Percentiles rank a stretch among this genome's conserved stretches.
phyloP scores from a whole-genome alignment of 2,329 filamentous ascomycete species.

The Colletotrichum sp. region DNA sequence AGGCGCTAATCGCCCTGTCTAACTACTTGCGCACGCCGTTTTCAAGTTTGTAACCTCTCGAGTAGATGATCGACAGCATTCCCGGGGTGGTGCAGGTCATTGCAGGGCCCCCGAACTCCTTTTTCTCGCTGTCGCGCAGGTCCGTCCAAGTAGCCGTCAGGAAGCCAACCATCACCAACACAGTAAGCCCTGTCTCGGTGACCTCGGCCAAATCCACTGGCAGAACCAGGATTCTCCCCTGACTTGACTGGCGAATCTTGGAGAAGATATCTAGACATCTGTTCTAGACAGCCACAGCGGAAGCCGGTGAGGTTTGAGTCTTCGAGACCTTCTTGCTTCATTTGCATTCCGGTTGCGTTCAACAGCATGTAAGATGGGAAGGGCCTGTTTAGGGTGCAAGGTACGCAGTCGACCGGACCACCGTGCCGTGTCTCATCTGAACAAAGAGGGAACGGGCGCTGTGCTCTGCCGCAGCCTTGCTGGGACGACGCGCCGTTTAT shows the following conservation, averaged over 20 bases:
- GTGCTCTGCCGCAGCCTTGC: not conserved
- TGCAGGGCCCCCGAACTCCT: not conserved
- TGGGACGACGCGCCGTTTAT: slow-evolving; percentile 2
- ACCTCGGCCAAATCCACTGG: slow-evolving; percentile 8
- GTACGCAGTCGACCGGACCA: not conserved
- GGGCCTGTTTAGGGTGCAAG: not conserved
- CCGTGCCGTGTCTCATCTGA: slow-evolving; percentile 11
- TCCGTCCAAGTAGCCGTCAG: not conserved
- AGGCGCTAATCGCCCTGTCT: not conserved
- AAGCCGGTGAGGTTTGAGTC: not conserved
- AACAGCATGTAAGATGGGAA: not conserved
- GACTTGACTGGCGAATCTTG: not conserved
- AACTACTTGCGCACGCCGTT: not conserved
- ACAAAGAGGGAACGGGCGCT: not conserved
- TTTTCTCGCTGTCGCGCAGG: not conserved
- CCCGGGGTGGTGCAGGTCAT: not conserved
- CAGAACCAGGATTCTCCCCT: not conserved
- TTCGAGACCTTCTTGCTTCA: slow-evolving; percentile 1
- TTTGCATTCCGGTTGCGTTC: not conserved
- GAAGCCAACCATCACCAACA: not conserved
- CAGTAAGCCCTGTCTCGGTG: slow-evolving; percentile 16
- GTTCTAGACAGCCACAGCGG: slow-evolving; percentile 2
- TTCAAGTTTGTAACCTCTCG: not conserved
- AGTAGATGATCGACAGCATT: not conserved
- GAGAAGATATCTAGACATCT: not conserved